These are phyloP conservation scores for Globisporangium viniferum DNA, from an alignment of 352 stramenopile genomes.

Conservation along the genomic window DNA sequence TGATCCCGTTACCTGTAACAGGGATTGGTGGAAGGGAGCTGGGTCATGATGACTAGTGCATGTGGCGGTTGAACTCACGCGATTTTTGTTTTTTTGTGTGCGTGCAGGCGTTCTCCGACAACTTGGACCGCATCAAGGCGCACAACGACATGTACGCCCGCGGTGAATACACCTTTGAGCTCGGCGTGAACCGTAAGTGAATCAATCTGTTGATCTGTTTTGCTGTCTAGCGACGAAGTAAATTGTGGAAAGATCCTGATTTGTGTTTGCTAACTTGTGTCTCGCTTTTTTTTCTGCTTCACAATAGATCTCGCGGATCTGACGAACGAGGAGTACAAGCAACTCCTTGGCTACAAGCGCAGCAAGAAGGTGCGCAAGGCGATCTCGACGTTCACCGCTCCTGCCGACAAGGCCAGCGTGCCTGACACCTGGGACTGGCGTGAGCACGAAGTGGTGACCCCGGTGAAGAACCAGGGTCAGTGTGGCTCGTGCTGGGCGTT, in stretches of 20 bases:
- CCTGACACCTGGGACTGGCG: slow-evolving; percentile 53
- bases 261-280: not conserved
- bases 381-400: slow-evolving; percentile 19
- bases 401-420: slow-evolving; percentile 12
- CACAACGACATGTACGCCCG: slow-evolving; percentile 50
- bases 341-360: slow-evolving; percentile 38
- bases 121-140: slow-evolving; percentile 41
- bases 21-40: not conserved
- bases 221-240: not conserved
- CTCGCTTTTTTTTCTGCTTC: not conserved
- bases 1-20: too few species aligned
- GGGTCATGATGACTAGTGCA: not conserved
- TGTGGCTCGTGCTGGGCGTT: slow-evolving; percentile 98
- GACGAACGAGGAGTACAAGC: slow-evolving; percentile 40
- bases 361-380: slow-evolving; percentile 4
- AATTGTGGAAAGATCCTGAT: not conserved
- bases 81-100: not conserved
- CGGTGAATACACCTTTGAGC: slow-evolving; percentile 44
- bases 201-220: not conserved
- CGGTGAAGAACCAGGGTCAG: slow-evolving; percentile 92
- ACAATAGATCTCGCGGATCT: slow-evolving; percentile 34
- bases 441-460: slow-evolving; percentile 64
- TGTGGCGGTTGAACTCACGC: not conserved
- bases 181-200: slow-evolving; percentile 37
- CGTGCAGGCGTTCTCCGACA: slow-evolving; percentile 37